Evolutionary conservation across 202 grass and related monocot species (phyloP).

Genomic region (Bolboschoenoplectus hybrid): DNA sequence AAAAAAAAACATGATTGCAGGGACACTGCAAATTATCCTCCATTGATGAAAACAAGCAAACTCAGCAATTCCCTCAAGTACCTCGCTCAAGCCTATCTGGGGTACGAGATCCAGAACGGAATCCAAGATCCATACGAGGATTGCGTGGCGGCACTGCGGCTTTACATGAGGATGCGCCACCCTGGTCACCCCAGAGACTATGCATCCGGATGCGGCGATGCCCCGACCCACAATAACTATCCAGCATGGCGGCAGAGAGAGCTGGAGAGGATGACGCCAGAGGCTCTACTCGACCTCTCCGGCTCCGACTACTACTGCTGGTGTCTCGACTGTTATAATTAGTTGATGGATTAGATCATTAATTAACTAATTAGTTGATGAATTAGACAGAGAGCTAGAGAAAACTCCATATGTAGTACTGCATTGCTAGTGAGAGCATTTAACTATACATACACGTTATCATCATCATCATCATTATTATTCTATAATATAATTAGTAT

Average conservation of each 20-base stretch:
- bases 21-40: slow-evolving; percentile 81
- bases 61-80: slow-evolving; percentile 84
- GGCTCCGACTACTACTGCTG: slow-evolving; percentile 66
- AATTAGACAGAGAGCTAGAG: slow-evolving; percentile 9
- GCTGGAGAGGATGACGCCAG: slow-evolving; percentile 61
- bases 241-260: slow-evolving; percentile 60
- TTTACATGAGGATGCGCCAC: slow-evolving; percentile 60
- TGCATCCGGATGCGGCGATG: not conserved
- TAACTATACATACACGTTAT: not conserved
- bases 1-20: slow-evolving; percentile 24
- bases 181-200: slow-evolving; percentile 32
- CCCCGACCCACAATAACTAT: slow-evolving; percentile 39
- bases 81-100: slow-evolving; percentile 62
- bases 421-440: not conserved
- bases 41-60: slow-evolving; percentile 90
- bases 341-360: not conserved
- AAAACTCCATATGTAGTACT: not conserved
- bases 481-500: not conserved
- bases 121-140: slow-evolving; percentile 67
- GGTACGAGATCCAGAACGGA: slow-evolving; percentile 51
- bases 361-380: not conserved
- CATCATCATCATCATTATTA: not conserved
- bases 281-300: slow-evolving; percentile 55
- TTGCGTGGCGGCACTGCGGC: slow-evolving; percentile 66
- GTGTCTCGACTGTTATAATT: slow-evolving; percentile 57